These are phyloP conservation scores for Taxawa tesnikishii DNA, from an alignment of 2,329 filamentous ascomycete genomes.

Conservation along the genomic window DNA sequence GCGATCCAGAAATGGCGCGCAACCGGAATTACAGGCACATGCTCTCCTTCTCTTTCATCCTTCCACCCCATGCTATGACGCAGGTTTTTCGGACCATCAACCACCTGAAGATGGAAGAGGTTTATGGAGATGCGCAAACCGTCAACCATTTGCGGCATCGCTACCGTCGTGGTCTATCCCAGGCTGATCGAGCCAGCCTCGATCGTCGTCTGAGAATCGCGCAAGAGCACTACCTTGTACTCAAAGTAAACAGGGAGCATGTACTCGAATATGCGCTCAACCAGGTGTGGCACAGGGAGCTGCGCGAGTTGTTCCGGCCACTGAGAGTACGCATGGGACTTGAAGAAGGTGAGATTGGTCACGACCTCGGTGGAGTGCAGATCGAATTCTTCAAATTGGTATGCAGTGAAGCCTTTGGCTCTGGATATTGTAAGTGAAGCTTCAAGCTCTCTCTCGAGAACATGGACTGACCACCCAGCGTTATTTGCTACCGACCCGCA, in stretches of 20 bases:
- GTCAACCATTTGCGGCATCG: conserved; percentile 5
- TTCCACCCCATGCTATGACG: conserved; percentile 58
- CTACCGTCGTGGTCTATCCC: conserved; percentile 3
- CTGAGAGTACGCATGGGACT: conserved; percentile 77
- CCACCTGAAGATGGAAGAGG: conserved; percentile 61
- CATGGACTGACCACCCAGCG: conserved; percentile 23
- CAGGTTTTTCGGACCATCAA: conserved; percentile 83
- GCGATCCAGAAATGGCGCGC: too few relatives aligned
- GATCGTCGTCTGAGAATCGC: conserved; percentile 20
- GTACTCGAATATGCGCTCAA: conserved; percentile 47
- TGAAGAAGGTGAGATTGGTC: conserved; percentile 70
- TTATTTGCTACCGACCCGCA: conserved; percentile 67
- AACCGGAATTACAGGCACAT: conserved; percentile 59
- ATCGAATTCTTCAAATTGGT: conserved; percentile 90
- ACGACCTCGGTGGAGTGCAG: conserved; percentile 90
- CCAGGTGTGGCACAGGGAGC: conserved; percentile 79
- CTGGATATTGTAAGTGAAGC: conserved; percentile 55
- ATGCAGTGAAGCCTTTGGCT: conserved; percentile 66
- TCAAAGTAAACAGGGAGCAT: conserved; percentile 30
- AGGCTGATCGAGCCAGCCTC: conserved; percentile 8
- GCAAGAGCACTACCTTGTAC: conserved; percentile 26
- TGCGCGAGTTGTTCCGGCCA: conserved; percentile 69
- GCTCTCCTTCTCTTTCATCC: conserved; percentile 70
- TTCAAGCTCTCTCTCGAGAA: not conserved
- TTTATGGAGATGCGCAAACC: conserved; percentile 7